These are phyloP conservation scores for Teunomyces funiuensis DNA, from an alignment of 805 yeast genomes.

Conservation along the genomic window DNA sequence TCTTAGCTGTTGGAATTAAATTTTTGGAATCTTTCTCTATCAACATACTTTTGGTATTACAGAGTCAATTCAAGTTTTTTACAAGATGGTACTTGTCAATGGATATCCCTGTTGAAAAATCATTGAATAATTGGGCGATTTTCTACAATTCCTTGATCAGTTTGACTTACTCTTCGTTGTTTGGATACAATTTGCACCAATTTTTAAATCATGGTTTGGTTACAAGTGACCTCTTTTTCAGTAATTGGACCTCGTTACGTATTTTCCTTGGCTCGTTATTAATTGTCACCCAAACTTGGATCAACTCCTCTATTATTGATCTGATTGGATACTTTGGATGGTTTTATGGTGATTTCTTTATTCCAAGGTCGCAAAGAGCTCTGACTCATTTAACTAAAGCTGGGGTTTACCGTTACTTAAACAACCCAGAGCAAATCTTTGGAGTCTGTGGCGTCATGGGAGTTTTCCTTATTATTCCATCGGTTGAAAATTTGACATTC, in stretches of 20 bases:
- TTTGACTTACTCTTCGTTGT: conserved; percentile 55
- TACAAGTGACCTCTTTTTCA: conserved; percentile 18
- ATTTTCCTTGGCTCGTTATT: conserved; percentile 59
- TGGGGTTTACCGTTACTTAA: conserved; percentile 78
- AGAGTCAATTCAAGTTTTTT: conserved; percentile 60
- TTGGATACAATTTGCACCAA: conserved; percentile 39
- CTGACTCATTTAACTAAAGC: conserved; percentile 62
- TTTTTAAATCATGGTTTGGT: conserved; percentile 16
- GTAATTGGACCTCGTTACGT: conserved; percentile 48
- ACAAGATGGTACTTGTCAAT: conserved; percentile 63
- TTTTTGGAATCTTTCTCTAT: conserved; percentile 50
- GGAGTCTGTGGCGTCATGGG: conserved; percentile 85
- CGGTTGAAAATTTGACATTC: conserved; percentile 52
- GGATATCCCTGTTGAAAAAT: conserved; percentile 62
- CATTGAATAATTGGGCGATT: conserved; percentile 73
- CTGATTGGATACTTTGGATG: conserved; percentile 85
- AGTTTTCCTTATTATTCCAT: conserved; percentile 57
- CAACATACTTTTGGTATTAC: conserved; percentile 53
- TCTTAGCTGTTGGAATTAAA: conserved; percentile 47
- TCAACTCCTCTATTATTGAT: conserved; percentile 63
- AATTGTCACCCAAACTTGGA: conserved; percentile 63
- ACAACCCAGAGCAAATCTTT: conserved; percentile 77
- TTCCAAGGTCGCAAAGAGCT: conserved; percentile 46
- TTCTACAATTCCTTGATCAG: conserved; percentile 53
- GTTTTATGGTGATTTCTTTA: conserved; percentile 85